Evolutionary conservation across 345 rosid genomes (phyloP).

Genomic region (Populus tremula): DNA sequence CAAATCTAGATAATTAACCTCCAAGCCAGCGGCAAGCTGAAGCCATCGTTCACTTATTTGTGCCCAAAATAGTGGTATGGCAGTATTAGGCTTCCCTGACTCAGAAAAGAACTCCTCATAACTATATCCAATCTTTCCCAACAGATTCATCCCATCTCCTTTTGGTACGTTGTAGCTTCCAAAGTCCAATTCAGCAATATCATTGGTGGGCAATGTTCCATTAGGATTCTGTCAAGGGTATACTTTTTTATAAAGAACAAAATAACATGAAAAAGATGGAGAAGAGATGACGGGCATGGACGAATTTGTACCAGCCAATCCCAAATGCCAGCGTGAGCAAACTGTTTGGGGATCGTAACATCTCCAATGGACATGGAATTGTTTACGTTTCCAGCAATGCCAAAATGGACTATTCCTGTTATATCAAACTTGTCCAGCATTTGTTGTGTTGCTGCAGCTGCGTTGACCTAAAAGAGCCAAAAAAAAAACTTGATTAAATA

Average conservation of each 20-base stretch:
- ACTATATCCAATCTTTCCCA: conserved; percentile 38
- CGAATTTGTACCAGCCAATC: conserved; percentile 45
- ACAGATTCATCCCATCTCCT: conserved; percentile 29
- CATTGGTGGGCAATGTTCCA: conserved; percentile 13
- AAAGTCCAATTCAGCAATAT: conserved; percentile 32
- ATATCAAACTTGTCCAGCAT: conserved; percentile 44
- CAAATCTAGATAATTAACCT: conserved; percentile 26
- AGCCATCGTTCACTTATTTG: conserved; percentile 42
- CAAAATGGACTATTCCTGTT: conserved; percentile 48
- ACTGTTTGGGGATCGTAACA: conserved; percentile 46
- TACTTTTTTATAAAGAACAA: not conserved
- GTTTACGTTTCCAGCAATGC: conserved; percentile 51
- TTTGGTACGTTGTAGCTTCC: conserved; percentile 37
- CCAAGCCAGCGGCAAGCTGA: conserved; percentile 40
- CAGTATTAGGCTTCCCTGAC: conserved; percentile 24
- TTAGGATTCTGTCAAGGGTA: conserved; percentile 31
- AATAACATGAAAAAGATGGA: no score
- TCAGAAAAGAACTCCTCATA: conserved; percentile 37
- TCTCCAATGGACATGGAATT: conserved; percentile 60
- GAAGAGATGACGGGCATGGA: not conserved
- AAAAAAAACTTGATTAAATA: not conserved
- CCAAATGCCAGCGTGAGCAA: conserved; percentile 49
- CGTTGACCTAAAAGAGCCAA: conserved; percentile 37
- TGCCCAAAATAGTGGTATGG: conserved; percentile 34
- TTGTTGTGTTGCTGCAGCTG: conserved; percentile 60